A percentile compares a stretch with the other conserved stretches of the same genome.
These are phyloP conservation scores for Omphalea diandra DNA, from an alignment of 441 rosid genomes.

Conservation along the genomic window DNA sequence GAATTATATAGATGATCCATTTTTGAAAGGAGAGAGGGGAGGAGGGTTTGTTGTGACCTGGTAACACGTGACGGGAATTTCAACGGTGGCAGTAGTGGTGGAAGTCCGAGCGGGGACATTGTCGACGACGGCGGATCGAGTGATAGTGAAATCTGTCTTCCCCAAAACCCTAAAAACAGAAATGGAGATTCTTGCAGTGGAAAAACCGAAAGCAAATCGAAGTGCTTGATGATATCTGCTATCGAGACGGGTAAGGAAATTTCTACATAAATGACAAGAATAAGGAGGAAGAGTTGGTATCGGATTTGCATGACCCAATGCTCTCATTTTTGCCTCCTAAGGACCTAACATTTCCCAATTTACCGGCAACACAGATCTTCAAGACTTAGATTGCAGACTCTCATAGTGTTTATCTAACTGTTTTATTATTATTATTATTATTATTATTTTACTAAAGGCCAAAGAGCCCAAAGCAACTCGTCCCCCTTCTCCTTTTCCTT, in stretches of 20 bases:
- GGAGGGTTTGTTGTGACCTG: conserved; percentile 45
- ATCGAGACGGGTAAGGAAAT: conserved; percentile 5
- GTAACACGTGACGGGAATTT: conserved; percentile 82
- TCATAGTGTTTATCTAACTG: too few relatives aligned
- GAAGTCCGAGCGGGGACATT: conserved; percentile 36
- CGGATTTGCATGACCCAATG: conserved; percentile 27
- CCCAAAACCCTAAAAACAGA: conserved; percentile 26
- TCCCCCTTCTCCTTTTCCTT: too few relatives aligned
- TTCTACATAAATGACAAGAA: conserved; percentile 22
- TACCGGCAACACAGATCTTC: too few relatives aligned
- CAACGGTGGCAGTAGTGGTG: conserved; percentile 38
- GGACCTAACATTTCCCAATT: conserved; percentile 7
- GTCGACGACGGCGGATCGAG: conserved; percentile 34
- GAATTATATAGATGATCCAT: background rate
- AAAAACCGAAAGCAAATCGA: background rate
- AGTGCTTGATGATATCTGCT: conserved; percentile 20
- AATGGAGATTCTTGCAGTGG: background rate
- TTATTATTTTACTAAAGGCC: too few relatives aligned
- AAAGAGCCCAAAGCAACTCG: too few relatives aligned
- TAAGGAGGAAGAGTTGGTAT: conserved; percentile 20
- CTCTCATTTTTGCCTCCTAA: conserved; percentile 30
- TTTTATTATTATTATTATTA: too few relatives aligned
- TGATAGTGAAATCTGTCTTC: background rate
- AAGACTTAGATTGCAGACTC: too few relatives aligned
- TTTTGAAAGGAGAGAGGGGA: background rate